A percentile compares a stretch with the other conserved stretches of the same genome.
Conservation (phyloP, 192 early-diverging fungal species). For the Coemansia sp. region DNA sequence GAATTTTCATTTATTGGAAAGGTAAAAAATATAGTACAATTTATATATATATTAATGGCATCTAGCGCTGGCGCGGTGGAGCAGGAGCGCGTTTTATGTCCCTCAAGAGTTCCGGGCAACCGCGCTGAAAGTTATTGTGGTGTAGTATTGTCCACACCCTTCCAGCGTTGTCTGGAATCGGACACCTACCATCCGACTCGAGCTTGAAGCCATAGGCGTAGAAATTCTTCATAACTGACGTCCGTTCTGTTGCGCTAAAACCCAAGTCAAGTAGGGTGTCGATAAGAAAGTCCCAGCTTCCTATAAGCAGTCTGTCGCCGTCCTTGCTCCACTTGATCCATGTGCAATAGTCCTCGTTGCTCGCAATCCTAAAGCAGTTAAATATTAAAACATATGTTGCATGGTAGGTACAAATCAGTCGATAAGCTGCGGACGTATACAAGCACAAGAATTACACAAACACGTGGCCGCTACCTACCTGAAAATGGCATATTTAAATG, state of each 20-base stretch:
- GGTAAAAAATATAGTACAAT: no score
- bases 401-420: no score
- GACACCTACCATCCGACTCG: not conserved
- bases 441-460: not conserved
- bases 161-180: no score
- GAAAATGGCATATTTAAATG: not conserved
- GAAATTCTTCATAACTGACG: not conserved
- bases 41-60: no score
- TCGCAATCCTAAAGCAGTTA: not conserved
- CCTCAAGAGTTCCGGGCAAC: no score
- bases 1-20: no score
- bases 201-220: not conserved
- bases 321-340: not conserved
- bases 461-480: not conserved
- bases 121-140: no score
- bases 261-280: not conserved
- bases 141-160: no score
- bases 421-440: no score
- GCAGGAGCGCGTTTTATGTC: no score
- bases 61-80: no score
- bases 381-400: no score
- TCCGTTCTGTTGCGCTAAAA: not conserved
- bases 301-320: not conserved
- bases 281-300: not conserved
- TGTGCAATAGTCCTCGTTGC: not conserved